Base-by-base conservation (phyloP, 2,329 filamentous ascomycete genomes). In the Amesomyces nigricolor region DNA sequence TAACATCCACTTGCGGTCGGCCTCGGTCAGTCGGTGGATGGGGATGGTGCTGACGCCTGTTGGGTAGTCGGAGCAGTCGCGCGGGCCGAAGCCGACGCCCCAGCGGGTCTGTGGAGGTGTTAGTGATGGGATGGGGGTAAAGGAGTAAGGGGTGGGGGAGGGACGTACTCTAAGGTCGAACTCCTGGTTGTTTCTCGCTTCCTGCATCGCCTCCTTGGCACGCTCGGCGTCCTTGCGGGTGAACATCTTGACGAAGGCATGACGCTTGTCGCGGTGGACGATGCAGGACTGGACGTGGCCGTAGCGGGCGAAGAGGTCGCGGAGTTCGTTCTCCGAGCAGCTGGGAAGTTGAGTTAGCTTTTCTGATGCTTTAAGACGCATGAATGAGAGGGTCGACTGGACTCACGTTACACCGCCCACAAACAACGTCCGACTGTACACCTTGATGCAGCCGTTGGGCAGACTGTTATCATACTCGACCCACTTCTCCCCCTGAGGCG, bases 171-270 rank as follows among this genome's bases (percentile, higher is more conserved):
- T 81, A 52, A 90, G 82, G 61, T 89, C 83, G 64, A 88, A 81
- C 49, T 89, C 87, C 5, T 86, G 79, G 57, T 85, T 81, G 61
- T 35, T 13, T 13, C 87, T 83, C 58, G 84, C 82, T 51, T 84
- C 85, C 70, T 96, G 91, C 85, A 97, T 96, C 50, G 85, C 89
- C 38, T 87, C 82, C 69, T 95, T 95, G 49, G 94, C 94, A 59
- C 71, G 76, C 57, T 95, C 80, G 13, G 94, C 92, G 71, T 96
- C 90, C 59, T 83, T 80, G 38, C 95, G 89, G 61, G 83, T 94
- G 63, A 94, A 82, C 94, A 99, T 99, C 75, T 99, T 99, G 66
- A 99, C 92, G 70, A 99, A 99, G 5, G 94, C 94, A 71, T 99
- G 94, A 16, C 94, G 88, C 75, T 97, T 99, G 67, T 99, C 94